A percentile compares a stretch with the other conserved stretches of the same genome.
phyloP scores from a whole-genome alignment of 2,329 filamentous ascomycete species.

The Lasiodiplodia gonubiensis region DNA sequence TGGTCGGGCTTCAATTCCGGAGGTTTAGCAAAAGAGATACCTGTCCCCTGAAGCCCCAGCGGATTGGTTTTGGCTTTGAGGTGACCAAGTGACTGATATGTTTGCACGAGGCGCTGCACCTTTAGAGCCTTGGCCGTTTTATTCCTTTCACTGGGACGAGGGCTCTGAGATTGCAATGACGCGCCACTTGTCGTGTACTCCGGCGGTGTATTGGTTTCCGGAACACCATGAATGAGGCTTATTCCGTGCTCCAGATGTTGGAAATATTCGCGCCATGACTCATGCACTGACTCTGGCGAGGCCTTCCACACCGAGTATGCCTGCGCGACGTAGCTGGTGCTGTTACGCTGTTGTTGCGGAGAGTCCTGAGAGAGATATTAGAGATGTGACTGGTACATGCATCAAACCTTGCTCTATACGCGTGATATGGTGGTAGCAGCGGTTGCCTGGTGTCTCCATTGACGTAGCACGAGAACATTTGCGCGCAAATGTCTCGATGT shows the following conservation, averaged over 20 bases:
- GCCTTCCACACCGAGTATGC: constrained; percentile 99
- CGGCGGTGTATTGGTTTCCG: constrained; percentile 89
- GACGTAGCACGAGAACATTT: too few species aligned
- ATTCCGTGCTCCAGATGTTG: constrained; percentile 98
- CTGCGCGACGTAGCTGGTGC: constrained; percentile 98
- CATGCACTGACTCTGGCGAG: constrained; percentile 89
- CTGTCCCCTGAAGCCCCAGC: constrained; percentile 87
- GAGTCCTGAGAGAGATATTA: too few species aligned
- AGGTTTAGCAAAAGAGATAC: constrained; percentile 82
- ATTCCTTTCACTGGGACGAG: constrained; percentile 71
- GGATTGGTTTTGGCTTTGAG: constrained; percentile 98
- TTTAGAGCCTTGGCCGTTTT: constrained; percentile 96
- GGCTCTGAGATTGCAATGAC: constrained; percentile 73
- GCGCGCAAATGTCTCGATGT: too few species aligned
- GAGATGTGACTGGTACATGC: too few species aligned
- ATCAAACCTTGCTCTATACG: too few species aligned
- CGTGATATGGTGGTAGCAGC: too few species aligned
- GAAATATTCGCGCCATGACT: constrained; percentile 99
- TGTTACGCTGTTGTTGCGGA: constrained; percentile 77
- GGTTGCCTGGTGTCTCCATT: too few species aligned
- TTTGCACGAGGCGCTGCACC: constrained; percentile 94
- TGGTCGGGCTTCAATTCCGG: constrained; percentile 92
- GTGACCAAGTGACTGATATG: constrained; percentile 96
- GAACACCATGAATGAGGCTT: constrained; percentile 98
- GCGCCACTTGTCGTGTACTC: constrained; percentile 79